Percentiles rank a stretch among this genome's conserved stretches.
phyloP scores from a whole-genome alignment of 1,284 basidiomycete species.

The Ganoderma meredithae region DNA sequence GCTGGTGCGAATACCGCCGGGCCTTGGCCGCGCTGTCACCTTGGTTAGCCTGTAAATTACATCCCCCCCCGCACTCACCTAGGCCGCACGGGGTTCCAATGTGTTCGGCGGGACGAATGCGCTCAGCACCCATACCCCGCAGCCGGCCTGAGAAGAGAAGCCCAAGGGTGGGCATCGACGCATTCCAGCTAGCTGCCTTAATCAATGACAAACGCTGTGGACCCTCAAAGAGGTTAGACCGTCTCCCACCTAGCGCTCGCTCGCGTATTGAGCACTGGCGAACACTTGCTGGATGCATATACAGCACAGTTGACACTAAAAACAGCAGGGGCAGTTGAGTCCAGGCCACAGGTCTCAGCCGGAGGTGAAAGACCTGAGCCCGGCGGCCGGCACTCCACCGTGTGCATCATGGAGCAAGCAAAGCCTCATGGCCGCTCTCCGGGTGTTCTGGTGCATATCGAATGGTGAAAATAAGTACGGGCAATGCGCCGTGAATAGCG shows the following conservation, averaged over 20 bases:
- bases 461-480: neutral
- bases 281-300: slow-evolving; percentile 2
- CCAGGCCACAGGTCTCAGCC: neutral
- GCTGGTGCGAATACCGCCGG: neutral
- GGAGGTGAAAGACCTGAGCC: neutral
- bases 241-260: neutral
- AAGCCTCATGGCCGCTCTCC: neutral
- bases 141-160: slow-evolving; percentile 18
- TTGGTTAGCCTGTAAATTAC: neutral
- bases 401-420: neutral
- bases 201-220: slow-evolving; percentile 30
- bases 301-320: neutral
- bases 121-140: slow-evolving; percentile 1
- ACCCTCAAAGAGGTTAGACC: slow-evolving; percentile 23
- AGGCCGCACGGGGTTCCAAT: neutral
- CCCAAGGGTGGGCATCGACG: slow-evolving; percentile 13
- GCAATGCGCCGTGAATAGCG: neutral
- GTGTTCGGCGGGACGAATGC: neutral
- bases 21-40: neutral
- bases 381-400: neutral
- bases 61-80: neutral
- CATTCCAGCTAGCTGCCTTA: slow-evolving; percentile 3
- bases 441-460: neutral
- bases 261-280: neutral
- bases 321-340: neutral